Evolutionary conservation across 2,329 filamentous ascomycete species (phyloP).

Genomic region (Apiospora rasikravindrae): DNA sequence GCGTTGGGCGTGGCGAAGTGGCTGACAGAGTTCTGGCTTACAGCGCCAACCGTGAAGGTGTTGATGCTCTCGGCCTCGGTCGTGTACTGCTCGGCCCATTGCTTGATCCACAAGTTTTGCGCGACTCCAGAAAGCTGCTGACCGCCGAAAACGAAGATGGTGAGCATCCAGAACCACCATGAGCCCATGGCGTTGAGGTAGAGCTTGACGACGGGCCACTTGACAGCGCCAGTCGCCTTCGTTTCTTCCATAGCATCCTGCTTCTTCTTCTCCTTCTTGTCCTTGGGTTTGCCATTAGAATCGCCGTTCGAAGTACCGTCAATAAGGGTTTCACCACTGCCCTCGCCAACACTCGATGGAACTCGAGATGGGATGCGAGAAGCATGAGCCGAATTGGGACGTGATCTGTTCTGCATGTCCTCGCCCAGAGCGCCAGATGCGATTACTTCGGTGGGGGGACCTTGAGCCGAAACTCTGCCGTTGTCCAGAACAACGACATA

Average conservation of each 20-base stretch:
- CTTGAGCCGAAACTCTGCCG: constrained; percentile 77
- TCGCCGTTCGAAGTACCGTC: constrained; percentile 56
- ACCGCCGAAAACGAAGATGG: constrained; percentile 74
- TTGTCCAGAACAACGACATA: constrained; percentile 88
- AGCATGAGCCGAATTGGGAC: constrained; percentile 69
- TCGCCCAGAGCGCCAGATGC: constrained; percentile 88
- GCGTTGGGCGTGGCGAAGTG: constrained; percentile 33
- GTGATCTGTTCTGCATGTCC: constrained; percentile 74
- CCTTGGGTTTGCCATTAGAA: constrained; percentile 52
- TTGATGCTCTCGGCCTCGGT: constrained; percentile 44
- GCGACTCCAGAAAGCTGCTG: constrained; percentile 88
- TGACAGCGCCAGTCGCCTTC: constrained; percentile 86
- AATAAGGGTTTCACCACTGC: constrained; percentile 59
- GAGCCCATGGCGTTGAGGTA: constrained; percentile 93
- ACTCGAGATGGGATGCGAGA: constrained; percentile 80
- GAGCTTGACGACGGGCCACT: constrained; percentile 82
- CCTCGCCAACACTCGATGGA: constrained; percentile 75
- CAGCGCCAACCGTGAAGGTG: constrained; percentile 40
- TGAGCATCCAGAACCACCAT: constrained; percentile 92
- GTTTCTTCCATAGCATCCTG: constrained; percentile 69
- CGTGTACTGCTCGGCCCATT: constrained; percentile 92
- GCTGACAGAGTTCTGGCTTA: constrained; percentile 42
- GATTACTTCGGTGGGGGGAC: constrained; percentile 78
- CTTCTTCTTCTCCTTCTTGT: constrained; percentile 53
- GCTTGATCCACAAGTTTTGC: constrained; percentile 91